Percentiles rank a stretch among this genome's conserved stretches.
phyloP scores from a whole-genome alignment of 306 rosid species.

The Trifolium pratense region DNA sequence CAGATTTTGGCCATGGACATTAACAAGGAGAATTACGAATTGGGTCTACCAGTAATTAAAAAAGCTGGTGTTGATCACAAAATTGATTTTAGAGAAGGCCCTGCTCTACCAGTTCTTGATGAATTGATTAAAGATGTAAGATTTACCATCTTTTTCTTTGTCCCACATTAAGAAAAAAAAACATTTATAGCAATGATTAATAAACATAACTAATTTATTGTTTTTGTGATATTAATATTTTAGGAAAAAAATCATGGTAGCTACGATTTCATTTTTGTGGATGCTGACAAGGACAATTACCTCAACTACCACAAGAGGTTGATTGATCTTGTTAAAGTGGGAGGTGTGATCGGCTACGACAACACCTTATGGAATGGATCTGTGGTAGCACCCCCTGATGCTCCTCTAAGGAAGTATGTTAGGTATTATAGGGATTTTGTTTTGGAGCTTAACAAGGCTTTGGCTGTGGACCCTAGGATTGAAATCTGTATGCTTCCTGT shows the following conservation, averaged over 20 bases:
- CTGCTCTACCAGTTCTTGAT: slow-evolving; percentile 93
- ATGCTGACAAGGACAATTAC: slow-evolving; percentile 92
- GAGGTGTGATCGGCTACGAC: slow-evolving; percentile 90
- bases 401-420: slow-evolving; percentile 83
- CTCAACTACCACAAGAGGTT: slow-evolving; percentile 89
- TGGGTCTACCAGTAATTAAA: slow-evolving; percentile 76
- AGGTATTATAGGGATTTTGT: slow-evolving; percentile 88
- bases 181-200: neutral
- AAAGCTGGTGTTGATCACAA: slow-evolving; percentile 91
- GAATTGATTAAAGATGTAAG: slow-evolving; percentile 69
- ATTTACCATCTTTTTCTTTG: neutral
- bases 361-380: slow-evolving; percentile 96
- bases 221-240: neutral
- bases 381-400: slow-evolving; percentile 88
- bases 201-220: neutral
- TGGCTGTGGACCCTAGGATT: slow-evolving; percentile 83
- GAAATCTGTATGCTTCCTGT: slow-evolving; percentile 91
- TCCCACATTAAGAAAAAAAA: neutral
- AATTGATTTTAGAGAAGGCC: slow-evolving; percentile 93
- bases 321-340: slow-evolving; percentile 78
- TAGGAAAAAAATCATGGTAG: slow-evolving; percentile 76
- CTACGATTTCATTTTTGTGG: slow-evolving; percentile 85
- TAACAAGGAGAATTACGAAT: slow-evolving; percentile 82
- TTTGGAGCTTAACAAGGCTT: slow-evolving; percentile 83
- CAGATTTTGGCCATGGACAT: slow-evolving; percentile 96